Conservation (phyloP, 2,329 filamentous ascomycete species). For the Aureobasidium pullulans region DNA sequence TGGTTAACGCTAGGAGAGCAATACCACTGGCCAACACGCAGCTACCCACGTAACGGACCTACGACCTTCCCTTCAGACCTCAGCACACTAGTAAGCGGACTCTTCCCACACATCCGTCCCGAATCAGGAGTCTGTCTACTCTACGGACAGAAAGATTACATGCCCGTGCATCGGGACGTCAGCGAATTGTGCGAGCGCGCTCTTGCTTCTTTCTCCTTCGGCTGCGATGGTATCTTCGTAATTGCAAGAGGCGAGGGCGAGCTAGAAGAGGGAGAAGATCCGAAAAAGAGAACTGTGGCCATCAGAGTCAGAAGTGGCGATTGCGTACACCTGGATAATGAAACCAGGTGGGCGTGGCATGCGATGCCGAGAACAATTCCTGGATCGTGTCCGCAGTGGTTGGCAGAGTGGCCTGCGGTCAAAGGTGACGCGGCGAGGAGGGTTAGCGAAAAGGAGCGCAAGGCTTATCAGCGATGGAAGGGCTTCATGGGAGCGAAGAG, state of each 20-base stretch:
- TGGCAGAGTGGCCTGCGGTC: slow-evolving; percentile 21
- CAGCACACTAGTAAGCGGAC: slow-evolving; percentile 3
- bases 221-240: slow-evolving; percentile 18
- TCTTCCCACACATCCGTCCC: slow-evolving; percentile 16
- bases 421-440: slow-evolving; percentile 24
- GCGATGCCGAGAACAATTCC: slow-evolving; percentile 17
- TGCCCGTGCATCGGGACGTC: slow-evolving; percentile 19
- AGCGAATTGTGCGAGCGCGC: slow-evolving; percentile 14
- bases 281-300: slow-evolving; percentile 16
- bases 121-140: slow-evolving; percentile 17
- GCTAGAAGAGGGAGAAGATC: slow-evolving; percentile 19
- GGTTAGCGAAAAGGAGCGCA: slow-evolving; percentile 16
- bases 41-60: slow-evolving; percentile 11
- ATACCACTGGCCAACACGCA: slow-evolving; percentile 18
- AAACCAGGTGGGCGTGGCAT: slow-evolving; percentile 18
- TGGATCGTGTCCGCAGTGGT: slow-evolving; percentile 14
- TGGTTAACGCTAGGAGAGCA: slow-evolving; percentile 17
- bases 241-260: slow-evolving; percentile 14
- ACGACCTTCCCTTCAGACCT: slow-evolving; percentile 16
- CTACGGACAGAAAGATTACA: slow-evolving; percentile 17
- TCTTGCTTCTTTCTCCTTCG: slow-evolving; percentile 16
- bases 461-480: slow-evolving; percentile 31
- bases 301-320: slow-evolving; percentile 17
- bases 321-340: slow-evolving; percentile 15
- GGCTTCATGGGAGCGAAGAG: slow-evolving; percentile 34